Evolutionary conservation across 306 rosid genomes (phyloP).

Genomic region (Arachis stenosperma): DNA sequence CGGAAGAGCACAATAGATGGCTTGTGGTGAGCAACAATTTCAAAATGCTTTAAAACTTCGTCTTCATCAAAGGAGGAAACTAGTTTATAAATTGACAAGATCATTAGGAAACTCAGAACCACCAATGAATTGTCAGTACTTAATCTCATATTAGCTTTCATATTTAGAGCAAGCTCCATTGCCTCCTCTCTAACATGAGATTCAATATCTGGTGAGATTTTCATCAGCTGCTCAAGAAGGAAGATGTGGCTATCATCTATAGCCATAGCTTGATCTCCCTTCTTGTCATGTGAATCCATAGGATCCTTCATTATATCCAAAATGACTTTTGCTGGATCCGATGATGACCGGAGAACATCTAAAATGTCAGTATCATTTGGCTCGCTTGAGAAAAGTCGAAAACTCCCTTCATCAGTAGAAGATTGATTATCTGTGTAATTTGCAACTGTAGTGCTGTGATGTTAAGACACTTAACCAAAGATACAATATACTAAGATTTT

Average conservation of each 20-base stretch:
- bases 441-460: neutral
- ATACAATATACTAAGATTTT: too few relatives aligned
- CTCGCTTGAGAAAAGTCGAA: constrained; percentile 17
- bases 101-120: constrained; percentile 56
- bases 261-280: constrained; percentile 30
- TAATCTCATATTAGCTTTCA: constrained; percentile 47
- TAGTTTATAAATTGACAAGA: constrained; percentile 53
- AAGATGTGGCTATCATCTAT: constrained; percentile 31
- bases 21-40: constrained; percentile 47
- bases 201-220: constrained; percentile 47
- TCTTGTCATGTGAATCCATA: constrained; percentile 35
- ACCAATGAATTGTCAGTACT: constrained; percentile 41
- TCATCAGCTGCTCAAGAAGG: constrained; percentile 45
- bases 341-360: constrained; percentile 40
- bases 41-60: constrained; percentile 56
- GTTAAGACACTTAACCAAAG: too few relatives aligned
- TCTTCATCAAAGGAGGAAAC: constrained; percentile 41
- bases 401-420: constrained; percentile 17
- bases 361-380: constrained; percentile 38
- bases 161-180: constrained; percentile 49
- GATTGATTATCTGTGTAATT: constrained; percentile 30
- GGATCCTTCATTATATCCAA: constrained; percentile 48
- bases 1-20: constrained; percentile 46
- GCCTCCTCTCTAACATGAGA: constrained; percentile 54
- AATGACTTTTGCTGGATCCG: constrained; percentile 59